A percentile compares a stretch with the other conserved stretches of the same genome.
phyloP scores from a whole-genome alignment of 768 basidiomycete species.

The Lactifluus rugatus region DNA sequence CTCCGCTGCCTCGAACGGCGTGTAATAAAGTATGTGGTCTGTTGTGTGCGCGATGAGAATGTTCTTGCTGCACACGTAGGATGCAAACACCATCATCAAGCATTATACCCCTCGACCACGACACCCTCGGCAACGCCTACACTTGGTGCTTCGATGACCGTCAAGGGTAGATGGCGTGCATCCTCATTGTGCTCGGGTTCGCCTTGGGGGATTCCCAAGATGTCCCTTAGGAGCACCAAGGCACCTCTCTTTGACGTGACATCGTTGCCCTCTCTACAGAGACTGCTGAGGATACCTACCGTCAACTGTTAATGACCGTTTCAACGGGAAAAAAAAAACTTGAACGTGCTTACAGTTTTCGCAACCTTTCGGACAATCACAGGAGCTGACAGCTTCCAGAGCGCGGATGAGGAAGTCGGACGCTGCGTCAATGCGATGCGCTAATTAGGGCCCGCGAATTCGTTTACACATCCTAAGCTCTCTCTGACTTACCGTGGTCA shows the following conservation, averaged over 20 bases:
- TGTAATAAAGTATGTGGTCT: neutral
- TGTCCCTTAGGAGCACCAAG: slow-evolving; percentile 47
- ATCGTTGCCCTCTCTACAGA: slow-evolving; percentile 63
- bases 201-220: slow-evolving; percentile 39
- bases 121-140: slow-evolving; percentile 30
- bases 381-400: slow-evolving; percentile 43
- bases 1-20: neutral
- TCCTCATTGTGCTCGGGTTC: slow-evolving; percentile 25
- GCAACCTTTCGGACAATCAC: slow-evolving; percentile 65
- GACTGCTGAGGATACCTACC: slow-evolving; percentile 55
- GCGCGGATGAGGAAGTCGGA: slow-evolving; percentile 52
- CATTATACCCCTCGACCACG: slow-evolving; percentile 4
- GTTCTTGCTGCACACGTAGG: neutral
- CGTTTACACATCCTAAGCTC: neutral
- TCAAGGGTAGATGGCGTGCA: slow-evolving; percentile 28
- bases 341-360: slow-evolving; percentile 41
- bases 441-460: too few species aligned
- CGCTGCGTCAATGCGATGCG: slow-evolving; percentile 28
- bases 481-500: slow-evolving; percentile 50
- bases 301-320: neutral
- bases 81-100: neutral
- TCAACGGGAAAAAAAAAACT: too few species aligned
- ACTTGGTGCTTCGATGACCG: slow-evolving; percentile 43
- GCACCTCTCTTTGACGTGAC: slow-evolving; percentile 74
- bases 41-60: neutral